phyloP scores from a whole-genome alignment of 23 red algal species.

The Chondrus crispus region DNA sequence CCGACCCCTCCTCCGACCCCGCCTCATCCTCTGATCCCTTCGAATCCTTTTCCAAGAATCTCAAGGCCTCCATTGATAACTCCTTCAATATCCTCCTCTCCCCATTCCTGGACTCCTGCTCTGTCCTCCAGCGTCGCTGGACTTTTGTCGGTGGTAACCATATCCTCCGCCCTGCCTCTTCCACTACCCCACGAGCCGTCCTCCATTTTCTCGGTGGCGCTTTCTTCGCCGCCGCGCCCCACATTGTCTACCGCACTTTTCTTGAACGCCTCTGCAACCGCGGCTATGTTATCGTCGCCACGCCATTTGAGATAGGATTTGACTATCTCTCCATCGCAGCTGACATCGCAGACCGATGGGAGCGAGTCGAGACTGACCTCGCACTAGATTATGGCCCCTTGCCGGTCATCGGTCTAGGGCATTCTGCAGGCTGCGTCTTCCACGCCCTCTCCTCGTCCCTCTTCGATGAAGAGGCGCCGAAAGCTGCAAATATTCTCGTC shows the following conservation, averaged over 20 bases:
- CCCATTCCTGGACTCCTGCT: background rate
- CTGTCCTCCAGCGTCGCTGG: background rate
- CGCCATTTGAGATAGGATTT: slow-evolving; percentile 62
- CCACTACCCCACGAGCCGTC: background rate
- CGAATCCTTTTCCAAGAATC: background rate
- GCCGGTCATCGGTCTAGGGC: slow-evolving; percentile 80
- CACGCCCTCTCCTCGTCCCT: slow-evolving; percentile 46
- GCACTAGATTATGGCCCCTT: slow-evolving; percentile 67
- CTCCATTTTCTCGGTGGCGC: slow-evolving; percentile 95
- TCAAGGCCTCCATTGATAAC: background rate
- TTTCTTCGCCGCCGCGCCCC: slow-evolving; percentile 69
- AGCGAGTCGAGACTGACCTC: slow-evolving; percentile 39
- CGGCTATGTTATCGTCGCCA: slow-evolving; percentile 78
- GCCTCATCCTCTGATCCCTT: background rate
- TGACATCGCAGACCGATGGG: slow-evolving; percentile 34
- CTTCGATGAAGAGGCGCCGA: slow-evolving; percentile 46
- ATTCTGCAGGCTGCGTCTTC: slow-evolving; percentile 67
- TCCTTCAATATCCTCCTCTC: background rate
- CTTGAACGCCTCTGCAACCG: slow-evolving; percentile 36
- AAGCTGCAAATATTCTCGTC: slow-evolving; percentile 62
- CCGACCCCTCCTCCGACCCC: background rate
- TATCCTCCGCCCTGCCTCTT: background rate
- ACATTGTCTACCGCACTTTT: slow-evolving; percentile 59
- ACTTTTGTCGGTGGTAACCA: background rate
- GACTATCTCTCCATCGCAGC: slow-evolving; percentile 52